Evolutionary conservation across 1,284 basidiomycete genomes (phyloP).

Genomic region (Trametes hirsuta): DNA sequence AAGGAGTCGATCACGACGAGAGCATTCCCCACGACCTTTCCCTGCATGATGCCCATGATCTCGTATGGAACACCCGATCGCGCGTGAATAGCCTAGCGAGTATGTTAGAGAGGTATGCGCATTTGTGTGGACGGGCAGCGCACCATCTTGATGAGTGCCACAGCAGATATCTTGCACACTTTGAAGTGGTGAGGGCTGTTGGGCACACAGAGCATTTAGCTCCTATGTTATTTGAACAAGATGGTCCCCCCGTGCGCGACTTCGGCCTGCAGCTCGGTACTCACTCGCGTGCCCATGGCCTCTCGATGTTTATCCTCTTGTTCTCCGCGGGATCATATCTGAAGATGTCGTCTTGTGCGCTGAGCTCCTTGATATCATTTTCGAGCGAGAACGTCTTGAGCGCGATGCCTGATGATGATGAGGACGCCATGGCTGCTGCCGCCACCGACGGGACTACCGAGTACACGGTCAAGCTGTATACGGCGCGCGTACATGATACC

Average conservation of each 20-base stretch:
- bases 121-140: constrained; percentile 14
- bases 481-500: constrained; percentile 5
- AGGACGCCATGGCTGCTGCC: constrained; percentile 32
- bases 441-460: constrained; percentile 1
- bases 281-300: constrained; percentile 90
- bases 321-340: constrained; percentile 79
- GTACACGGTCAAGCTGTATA: constrained; percentile 6
- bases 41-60: constrained; percentile 99
- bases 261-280: constrained; percentile 3
- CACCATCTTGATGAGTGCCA: constrained; percentile 98
- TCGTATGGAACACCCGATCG: constrained; percentile 97
- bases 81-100: constrained; percentile 88
- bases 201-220: neutral
- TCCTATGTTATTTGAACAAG: constrained; percentile 72
- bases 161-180: constrained; percentile 91
- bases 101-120: neutral
- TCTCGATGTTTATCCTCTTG: constrained; percentile 67
- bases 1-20: constrained; percentile 97
- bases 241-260: neutral
- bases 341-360: constrained; percentile 81
- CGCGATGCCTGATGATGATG: constrained; percentile 50
- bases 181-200: constrained; percentile 92
- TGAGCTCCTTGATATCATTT: constrained; percentile 77
- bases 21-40: constrained; percentile 86
- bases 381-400: constrained; percentile 83